Conservation (phyloP, 73 alveolate species). For the Uronychia binucleata region DNA sequence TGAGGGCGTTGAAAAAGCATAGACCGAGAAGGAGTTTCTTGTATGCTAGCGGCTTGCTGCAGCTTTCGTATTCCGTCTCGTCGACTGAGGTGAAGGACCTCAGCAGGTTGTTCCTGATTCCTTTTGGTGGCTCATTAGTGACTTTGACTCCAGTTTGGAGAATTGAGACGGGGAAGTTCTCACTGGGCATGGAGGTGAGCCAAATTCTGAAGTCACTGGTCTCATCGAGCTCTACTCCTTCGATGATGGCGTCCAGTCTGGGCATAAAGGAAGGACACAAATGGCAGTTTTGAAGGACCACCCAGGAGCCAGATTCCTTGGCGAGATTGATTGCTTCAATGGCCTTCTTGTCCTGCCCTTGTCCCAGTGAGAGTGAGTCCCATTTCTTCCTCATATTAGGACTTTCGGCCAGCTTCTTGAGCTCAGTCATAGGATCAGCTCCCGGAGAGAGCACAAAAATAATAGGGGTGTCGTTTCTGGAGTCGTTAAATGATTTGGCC, state of each 20-base stretch:
- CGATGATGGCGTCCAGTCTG: conserved; percentile 90
- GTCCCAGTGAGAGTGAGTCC: conserved; percentile 93
- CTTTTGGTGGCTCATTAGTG: conserved; percentile 99
- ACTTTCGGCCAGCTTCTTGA: conserved; percentile 78
- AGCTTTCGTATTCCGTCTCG: conserved; percentile 85
- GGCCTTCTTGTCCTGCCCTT: conserved; percentile 96
- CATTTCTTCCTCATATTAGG: conserved; percentile 61
- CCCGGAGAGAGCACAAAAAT: conserved; percentile 98
- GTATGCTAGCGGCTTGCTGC: conserved; percentile 85
- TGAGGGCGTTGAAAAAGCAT: conserved; percentile 97
- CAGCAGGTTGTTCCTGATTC: conserved; percentile 92
- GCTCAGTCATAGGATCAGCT: conserved; percentile 98
- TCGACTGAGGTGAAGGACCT: conserved; percentile 92
- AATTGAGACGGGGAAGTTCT: conserved; percentile 95
- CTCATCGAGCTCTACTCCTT: conserved; percentile 81
- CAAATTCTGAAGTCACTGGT: conserved; percentile 92
- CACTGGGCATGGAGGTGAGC: conserved; percentile 98
- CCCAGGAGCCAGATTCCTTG: conserved; percentile 95
- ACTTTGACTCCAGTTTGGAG: conserved; percentile 95
- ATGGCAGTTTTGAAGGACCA: conserved; percentile 97
- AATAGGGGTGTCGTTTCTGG: conserved; percentile 91
- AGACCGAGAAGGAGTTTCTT: conserved; percentile 96
- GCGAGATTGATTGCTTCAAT: conserved; percentile 92
- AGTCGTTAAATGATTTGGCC: conserved; percentile 90
- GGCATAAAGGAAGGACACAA: conserved; percentile 97